Percentiles rank a stretch among this genome's conserved stretches.
phyloP scores from a whole-genome alignment of 2,329 filamentous ascomycete species.

The Aschersonia sp. region DNA sequence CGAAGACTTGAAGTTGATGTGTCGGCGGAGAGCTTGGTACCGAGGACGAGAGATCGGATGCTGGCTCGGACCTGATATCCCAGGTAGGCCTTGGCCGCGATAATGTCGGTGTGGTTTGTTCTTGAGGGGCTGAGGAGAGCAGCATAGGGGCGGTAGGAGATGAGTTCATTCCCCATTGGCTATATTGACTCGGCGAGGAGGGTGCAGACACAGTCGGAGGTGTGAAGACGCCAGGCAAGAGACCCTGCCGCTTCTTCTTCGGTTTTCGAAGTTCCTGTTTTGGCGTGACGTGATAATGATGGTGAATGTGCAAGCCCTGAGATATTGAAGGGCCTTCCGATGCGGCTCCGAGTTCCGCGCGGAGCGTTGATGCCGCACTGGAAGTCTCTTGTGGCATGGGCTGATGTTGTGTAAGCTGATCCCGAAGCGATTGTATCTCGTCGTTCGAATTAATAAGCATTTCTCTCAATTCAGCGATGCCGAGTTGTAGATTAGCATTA shows the following conservation, averaged over 20 bases:
- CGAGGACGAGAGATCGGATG: conserved; percentile 57
- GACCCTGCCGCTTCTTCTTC: conserved; percentile 57
- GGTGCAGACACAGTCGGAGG: conserved; percentile 26
- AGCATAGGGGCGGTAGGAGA: conserved; percentile 24
- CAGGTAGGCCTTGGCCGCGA: conserved; percentile 39
- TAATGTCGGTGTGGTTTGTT: conserved; percentile 34
- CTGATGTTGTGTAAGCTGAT: conserved; percentile 69
- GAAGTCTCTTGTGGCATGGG: conserved; percentile 33
- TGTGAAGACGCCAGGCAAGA: conserved; percentile 47
- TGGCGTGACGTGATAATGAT: conserved; percentile 69
- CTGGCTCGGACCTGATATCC: conserved; percentile 28
- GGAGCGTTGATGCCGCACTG: conserved; percentile 38
- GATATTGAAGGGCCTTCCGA: conserved; percentile 26
- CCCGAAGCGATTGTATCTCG: conserved; percentile 75
- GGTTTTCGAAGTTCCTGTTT: conserved; percentile 47
- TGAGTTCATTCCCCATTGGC: conserved; percentile 20
- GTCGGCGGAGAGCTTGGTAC: conserved; percentile 71
- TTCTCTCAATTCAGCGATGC: conserved; percentile 80
- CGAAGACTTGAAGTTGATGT: conserved; percentile 61
- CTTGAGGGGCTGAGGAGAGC: conserved; percentile 23
- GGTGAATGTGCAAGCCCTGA: conserved; percentile 80
- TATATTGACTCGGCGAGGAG: conserved; percentile 21
- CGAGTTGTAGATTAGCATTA: conserved; percentile 84
- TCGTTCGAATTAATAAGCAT: conserved; percentile 86
- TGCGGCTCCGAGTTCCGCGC: conserved; percentile 52